Percentiles rank a stretch among this genome's conserved stretches.
These are phyloP conservation scores for Lasiodiplodia hormozganensis DNA, from an alignment of 2,329 filamentous ascomycete species.

Conservation along the genomic window DNA sequence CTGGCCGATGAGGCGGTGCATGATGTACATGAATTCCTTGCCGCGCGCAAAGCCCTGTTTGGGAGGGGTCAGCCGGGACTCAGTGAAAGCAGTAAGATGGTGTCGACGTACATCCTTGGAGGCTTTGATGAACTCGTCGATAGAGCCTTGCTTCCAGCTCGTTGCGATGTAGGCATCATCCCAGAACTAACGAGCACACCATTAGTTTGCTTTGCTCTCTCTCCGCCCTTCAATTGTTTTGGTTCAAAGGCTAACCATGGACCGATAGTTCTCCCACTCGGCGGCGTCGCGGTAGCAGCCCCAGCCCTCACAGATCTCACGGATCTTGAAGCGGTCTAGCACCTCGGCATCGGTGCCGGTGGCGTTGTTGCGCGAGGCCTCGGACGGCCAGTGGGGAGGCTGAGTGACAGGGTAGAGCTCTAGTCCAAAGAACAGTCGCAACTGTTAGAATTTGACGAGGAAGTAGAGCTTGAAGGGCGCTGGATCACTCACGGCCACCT, in stretches of 20 bases:
- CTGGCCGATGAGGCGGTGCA: slow-evolving; percentile 33
- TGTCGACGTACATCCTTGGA: slow-evolving; percentile 36
- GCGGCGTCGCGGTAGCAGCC: slow-evolving; percentile 61
- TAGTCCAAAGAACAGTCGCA: background rate
- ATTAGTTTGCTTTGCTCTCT: background rate
- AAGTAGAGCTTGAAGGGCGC: background rate
- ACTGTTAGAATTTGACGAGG: background rate
- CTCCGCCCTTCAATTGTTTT: background rate
- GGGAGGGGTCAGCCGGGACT: background rate
- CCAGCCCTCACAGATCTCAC: slow-evolving; percentile 63
- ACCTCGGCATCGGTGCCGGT: slow-evolving; percentile 53
- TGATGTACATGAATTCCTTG: slow-evolving; percentile 30
- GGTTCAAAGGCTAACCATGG: slow-evolving; percentile 45
- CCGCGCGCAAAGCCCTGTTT: slow-evolving; percentile 11
- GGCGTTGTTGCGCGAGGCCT: slow-evolving; percentile 44
- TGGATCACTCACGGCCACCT: background rate
- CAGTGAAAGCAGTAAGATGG: too few relatives aligned
- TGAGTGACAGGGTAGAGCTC: slow-evolving; percentile 21
- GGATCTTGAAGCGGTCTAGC: slow-evolving; percentile 55
- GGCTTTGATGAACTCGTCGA: slow-evolving; percentile 38
- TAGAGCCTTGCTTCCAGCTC: slow-evolving; percentile 39
- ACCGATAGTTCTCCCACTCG: slow-evolving; percentile 61
- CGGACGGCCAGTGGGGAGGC: slow-evolving; percentile 19
- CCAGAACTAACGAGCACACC: background rate
- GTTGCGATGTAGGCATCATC: slow-evolving; percentile 44